Percentiles rank a stretch among this genome's conserved stretches.
phyloP scores from a whole-genome alignment of 2,329 filamentous ascomycete genomes.

The Aspergillus candidus region DNA sequence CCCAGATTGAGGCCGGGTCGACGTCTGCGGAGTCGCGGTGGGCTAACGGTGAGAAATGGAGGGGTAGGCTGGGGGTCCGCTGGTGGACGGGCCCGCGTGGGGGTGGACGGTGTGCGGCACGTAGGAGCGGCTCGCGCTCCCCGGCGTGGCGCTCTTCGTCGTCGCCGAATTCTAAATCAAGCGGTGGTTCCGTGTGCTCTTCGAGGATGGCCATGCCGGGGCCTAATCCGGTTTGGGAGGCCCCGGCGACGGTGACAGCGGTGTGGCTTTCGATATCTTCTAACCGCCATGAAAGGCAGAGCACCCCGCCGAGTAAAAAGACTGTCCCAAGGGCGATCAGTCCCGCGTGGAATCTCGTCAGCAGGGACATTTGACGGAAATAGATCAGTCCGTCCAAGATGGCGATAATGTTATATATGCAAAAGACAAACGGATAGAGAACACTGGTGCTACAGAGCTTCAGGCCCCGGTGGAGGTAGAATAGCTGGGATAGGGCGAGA shows the following conservation, averaged over 20 bases:
- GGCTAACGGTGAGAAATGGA: conserved; percentile 19
- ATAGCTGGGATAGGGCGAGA: conserved; percentile 83
- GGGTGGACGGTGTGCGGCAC: conserved; percentile 18
- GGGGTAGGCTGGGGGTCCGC: conserved; percentile 30
- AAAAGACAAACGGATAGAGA: conserved; percentile 94
- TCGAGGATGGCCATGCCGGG: conserved; percentile 79
- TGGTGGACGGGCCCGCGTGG: conserved; percentile 24
- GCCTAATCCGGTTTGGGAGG: conserved; percentile 60
- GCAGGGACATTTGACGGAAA: conserved; percentile 78
- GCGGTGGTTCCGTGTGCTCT: conserved; percentile 31
- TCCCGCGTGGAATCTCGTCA: conserved; percentile 65
- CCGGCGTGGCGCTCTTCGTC: conserved; percentile 37
- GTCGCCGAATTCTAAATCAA: conserved; percentile 23
- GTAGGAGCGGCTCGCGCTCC: conserved; percentile 36
- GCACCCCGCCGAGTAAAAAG: conserved; percentile 78
- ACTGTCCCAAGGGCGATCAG: conserved; percentile 76
- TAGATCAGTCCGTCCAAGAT: conserved; percentile 97
- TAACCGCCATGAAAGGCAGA: conserved; percentile 89
- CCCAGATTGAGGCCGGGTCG: conserved; percentile 79
- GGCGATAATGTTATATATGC: conserved; percentile 97
- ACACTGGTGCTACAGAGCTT: conserved; percentile 94
- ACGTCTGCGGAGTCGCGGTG: conserved; percentile 51
- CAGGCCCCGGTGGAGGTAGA: conserved; percentile 88
- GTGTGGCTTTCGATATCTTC: conserved; percentile 53
- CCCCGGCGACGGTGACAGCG: conserved; percentile 44